Evolutionary conservation across 768 basidiomycete species (phyloP), one percentile per base, ranked within the genome.

Genomic region (Panus rudis): DNA sequence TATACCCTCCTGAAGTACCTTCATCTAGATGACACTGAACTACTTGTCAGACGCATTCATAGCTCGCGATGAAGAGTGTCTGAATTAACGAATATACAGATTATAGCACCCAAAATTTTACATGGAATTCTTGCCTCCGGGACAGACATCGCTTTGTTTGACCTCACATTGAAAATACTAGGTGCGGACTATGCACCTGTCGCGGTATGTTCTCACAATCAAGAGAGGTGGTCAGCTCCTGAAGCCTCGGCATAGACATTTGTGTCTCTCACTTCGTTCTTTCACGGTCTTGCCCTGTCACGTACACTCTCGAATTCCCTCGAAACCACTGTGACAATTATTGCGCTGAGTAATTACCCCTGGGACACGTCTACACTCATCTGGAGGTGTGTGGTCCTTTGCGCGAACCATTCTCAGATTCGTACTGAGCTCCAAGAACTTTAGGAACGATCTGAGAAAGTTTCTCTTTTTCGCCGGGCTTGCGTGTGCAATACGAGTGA

Each of bases 281-380:
- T 97, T 66, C 78, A 98, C 62, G 78, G 76, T 0, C 70, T 93
- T 41, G 75, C 88, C 1, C 68, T 96, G 20, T 85, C 92, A 3
- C 76, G 96, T 26, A 88, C 92, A 1, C 66, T 98, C 41, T 93
- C 91, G 23, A 99, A 97, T 58, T 93, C 92, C 11, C 65, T 93
- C 21, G 96, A 99, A 57, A 92, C 92, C 0, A 80, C 89, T 0
- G 64, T 98, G 32, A 85, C 87, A 0, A 81, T 81, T 0, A 63
- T 84, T 31, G 93, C 92, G 1, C 72, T 94, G 43, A 66, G 69
- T 11, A 73, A 73, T 56, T 97, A 87, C 63, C 92, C 85, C 0
- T 89, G 85, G 85, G 66, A 75, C 47, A 3, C 47, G 1, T 30
- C 47, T 3, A 12, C 25, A 21, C 16, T 39, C 3, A 41, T 39